These are phyloP conservation scores for Pisolithus microcarpus DNA, from an alignment of 768 basidiomycete genomes.

Conservation along the genomic window DNA sequence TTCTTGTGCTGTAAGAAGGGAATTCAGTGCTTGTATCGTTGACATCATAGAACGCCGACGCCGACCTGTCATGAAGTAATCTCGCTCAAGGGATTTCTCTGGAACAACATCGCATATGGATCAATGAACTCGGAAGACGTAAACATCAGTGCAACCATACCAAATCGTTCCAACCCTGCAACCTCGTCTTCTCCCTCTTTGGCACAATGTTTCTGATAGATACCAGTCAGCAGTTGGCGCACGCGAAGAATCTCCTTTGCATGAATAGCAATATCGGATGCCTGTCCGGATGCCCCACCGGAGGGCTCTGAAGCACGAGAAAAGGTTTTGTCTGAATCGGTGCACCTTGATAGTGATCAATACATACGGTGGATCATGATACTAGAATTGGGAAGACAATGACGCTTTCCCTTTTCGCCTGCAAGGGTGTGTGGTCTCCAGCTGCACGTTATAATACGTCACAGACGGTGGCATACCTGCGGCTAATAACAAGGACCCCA, in stretches of 20 bases:
- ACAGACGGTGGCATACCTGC: constrained; percentile 44
- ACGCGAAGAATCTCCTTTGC: constrained; percentile 93
- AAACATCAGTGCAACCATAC: constrained; percentile 36
- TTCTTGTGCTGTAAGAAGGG: constrained; percentile 57
- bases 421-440: constrained; percentile 7
- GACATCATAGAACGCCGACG: constrained; percentile 6
- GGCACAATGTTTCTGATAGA: constrained; percentile 84
- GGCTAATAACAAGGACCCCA: constrained; percentile 90
- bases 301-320: constrained; percentile 67
- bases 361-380: constrained; percentile 96
- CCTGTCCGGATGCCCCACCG: constrained; percentile 92
- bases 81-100: constrained; percentile 88
- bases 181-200: constrained; percentile 56
- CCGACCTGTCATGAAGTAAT: constrained; percentile 91
- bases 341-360: neutral
- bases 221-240: constrained; percentile 72
- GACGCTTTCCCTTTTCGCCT: constrained; percentile 84
- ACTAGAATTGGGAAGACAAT: constrained; percentile 86
- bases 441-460: constrained; percentile 5
- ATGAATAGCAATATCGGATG: constrained; percentile 95
- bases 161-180: constrained; percentile 68
- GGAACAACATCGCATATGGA: constrained; percentile 10
- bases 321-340: constrained; percentile 1
- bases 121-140: constrained; percentile 16
- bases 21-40: constrained; percentile 14